phyloP scores from a whole-genome alignment of 2,329 filamentous ascomycete species.

The Lachnellula occidentalis region DNA sequence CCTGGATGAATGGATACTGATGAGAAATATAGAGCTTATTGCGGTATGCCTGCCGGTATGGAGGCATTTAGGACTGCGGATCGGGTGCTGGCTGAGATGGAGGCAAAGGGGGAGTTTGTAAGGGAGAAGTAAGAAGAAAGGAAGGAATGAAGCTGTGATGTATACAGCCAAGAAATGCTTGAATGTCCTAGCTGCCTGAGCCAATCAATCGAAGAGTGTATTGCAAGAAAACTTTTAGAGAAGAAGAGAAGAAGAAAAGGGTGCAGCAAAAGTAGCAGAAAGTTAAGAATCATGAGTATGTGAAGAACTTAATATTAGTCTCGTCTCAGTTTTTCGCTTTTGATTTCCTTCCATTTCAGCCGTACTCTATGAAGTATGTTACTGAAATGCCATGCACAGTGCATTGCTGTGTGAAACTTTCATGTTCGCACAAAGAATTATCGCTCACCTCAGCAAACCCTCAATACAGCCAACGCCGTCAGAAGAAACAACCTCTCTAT shows the following conservation, averaged over 20 bases:
- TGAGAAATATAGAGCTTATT: constrained; percentile 23
- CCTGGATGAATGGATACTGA: constrained; percentile 2
- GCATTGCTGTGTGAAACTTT: too few relatives aligned
- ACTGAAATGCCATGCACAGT: too few relatives aligned
- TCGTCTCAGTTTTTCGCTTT: too few relatives aligned
- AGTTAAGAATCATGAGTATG: neutral
- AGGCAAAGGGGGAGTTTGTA: constrained; percentile 25
- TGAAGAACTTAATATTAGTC: too few relatives aligned
- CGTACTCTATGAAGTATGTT: too few relatives aligned
- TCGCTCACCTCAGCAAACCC: too few relatives aligned
- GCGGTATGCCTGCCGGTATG: constrained; percentile 28
- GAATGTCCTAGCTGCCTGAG: neutral
- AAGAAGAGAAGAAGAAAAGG: too few relatives aligned
- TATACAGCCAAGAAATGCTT: neutral
- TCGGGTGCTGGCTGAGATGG: constrained; percentile 27
- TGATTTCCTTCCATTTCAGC: too few relatives aligned
- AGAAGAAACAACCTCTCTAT: neutral
- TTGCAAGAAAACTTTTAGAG: too few relatives aligned
- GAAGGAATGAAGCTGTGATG: neutral
- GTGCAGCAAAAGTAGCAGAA: neutral
- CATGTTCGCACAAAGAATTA: too few relatives aligned
- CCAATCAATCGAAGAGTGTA: too few relatives aligned
- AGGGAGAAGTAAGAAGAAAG: constrained; percentile 1
- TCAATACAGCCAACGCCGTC: neutral
- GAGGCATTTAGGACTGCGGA: constrained; percentile 28